Evolutionary conservation across 805 yeast species (phyloP).

Genomic region (Kuraishia borneana): DNA sequence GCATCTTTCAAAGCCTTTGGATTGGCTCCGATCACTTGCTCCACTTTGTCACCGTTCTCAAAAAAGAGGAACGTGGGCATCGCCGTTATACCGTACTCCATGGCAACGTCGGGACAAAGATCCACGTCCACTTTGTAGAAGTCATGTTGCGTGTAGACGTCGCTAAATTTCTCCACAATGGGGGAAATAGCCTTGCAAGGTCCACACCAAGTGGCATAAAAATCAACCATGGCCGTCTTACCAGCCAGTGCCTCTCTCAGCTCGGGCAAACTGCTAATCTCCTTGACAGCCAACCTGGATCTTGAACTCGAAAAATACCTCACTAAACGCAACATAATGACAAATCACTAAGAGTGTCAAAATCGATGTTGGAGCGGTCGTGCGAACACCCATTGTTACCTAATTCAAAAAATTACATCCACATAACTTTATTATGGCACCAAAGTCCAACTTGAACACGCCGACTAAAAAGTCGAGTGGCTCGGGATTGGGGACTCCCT

Average conservation of each 20-base stretch:
- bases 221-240: conserved; percentile 46
- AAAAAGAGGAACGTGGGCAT: conserved; percentile 68
- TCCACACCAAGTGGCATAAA: conserved; percentile 69
- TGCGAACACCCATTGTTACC: too few species aligned
- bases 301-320: neutral
- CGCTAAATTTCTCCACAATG: conserved; percentile 29
- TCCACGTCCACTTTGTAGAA: conserved; percentile 70
- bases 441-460: neutral
- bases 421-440: too few species aligned
- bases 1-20: conserved; percentile 23
- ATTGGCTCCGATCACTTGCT: conserved; percentile 58
- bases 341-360: too few species aligned
- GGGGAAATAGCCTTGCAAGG: conserved; percentile 73
- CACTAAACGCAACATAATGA: too few species aligned
- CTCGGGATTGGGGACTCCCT: neutral
- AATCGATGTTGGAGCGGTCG: too few species aligned
- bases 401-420: too few species aligned
- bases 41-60: conserved; percentile 47
- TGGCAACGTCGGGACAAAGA: conserved; percentile 45
- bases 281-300: conserved; percentile 14
- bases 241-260: conserved; percentile 24
- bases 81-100: conserved; percentile 50
- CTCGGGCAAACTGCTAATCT: conserved; percentile 20
- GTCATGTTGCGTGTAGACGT: conserved; percentile 28
- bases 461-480: neutral